These are phyloP conservation scores for Xylariaceae sp. DNA, from an alignment of 2,329 filamentous ascomycete species.

Conservation along the genomic window DNA sequence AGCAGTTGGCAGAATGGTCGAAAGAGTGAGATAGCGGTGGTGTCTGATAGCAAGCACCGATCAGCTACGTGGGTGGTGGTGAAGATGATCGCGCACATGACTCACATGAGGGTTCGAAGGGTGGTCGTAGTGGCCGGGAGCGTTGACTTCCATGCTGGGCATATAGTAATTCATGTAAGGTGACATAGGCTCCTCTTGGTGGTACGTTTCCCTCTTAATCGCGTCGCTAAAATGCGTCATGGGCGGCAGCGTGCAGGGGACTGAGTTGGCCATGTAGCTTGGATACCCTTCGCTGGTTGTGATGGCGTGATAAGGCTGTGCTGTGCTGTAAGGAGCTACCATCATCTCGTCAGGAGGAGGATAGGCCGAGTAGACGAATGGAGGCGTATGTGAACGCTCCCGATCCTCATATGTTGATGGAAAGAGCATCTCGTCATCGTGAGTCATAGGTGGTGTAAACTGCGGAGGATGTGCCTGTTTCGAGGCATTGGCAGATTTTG, in stretches of 20 bases:
- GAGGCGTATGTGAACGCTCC: conserved; percentile 69
- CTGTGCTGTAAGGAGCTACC: conserved; percentile 57
- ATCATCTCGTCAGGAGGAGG: conserved; percentile 63
- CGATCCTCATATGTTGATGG: conserved; percentile 58
- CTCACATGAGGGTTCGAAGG: conserved; percentile 73
- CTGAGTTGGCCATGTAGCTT: conserved; percentile 54
- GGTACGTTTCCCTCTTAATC: conserved; percentile 64
- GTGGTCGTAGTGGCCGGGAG: conserved; percentile 61
- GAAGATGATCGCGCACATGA: conserved; percentile 47
- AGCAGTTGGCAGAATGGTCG: conserved; percentile 64
- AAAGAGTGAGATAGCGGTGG: conserved; percentile 74
- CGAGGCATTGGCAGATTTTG: conserved; percentile 31
- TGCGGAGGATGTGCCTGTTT: conserved; percentile 49
- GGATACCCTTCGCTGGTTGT: conserved; percentile 51
- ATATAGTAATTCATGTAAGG: conserved; percentile 68
- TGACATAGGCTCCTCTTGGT: conserved; percentile 58
- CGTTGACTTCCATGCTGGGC: conserved; percentile 61
- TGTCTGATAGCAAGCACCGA: conserved; percentile 56
- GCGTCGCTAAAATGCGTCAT: conserved; percentile 63
- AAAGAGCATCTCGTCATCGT: conserved; percentile 67
- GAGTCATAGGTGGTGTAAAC: conserved; percentile 60
- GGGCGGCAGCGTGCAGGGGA: conserved; percentile 61
- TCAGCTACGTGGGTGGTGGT: conserved; percentile 49
- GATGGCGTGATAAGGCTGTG: conserved; percentile 51
- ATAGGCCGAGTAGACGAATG: conserved; percentile 67